Conservation (phyloP, 345 rosid species). For the Ailanthus altissimus region DNA sequence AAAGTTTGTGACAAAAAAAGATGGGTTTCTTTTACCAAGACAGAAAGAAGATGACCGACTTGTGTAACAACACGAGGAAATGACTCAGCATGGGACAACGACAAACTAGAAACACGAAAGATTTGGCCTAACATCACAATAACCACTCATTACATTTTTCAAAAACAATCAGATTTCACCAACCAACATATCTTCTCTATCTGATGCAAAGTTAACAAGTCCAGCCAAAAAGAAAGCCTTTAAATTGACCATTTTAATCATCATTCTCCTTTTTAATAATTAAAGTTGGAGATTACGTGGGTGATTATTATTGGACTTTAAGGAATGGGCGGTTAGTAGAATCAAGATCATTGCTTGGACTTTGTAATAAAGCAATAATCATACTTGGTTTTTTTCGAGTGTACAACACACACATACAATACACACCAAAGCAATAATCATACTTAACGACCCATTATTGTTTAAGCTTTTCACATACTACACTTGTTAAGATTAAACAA, state of each 20-base stretch:
- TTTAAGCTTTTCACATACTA: background rate
- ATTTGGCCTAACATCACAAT: background rate
- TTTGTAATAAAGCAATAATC: background rate
- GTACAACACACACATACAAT: too few relatives aligned
- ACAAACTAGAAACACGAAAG: background rate
- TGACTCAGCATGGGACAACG: constrained; percentile 30
- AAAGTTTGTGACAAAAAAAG: background rate
- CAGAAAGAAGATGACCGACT: background rate
- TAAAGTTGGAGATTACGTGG: constrained; percentile 15
- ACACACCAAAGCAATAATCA: background rate
- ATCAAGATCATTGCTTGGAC: constrained; percentile 23
- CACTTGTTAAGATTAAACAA: background rate
- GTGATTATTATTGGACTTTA: background rate
- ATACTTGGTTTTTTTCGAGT: too few relatives aligned
- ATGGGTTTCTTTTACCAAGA: too few relatives aligned
- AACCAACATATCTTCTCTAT: background rate
- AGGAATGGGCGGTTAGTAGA: constrained; percentile 24
- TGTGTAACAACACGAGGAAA: constrained; percentile 14
- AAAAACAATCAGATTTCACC: constrained; percentile 17
- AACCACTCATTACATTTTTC: background rate
- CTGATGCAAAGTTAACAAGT: constrained; percentile 10
- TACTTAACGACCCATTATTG: constrained; percentile 12
- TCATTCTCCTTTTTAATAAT: background rate
- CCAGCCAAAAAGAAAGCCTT: constrained; percentile 26
- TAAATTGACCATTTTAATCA: constrained; percentile 3